Conservation (phyloP, 1,284 basidiomycete genomes). For the Puccinia triticina region DNA sequence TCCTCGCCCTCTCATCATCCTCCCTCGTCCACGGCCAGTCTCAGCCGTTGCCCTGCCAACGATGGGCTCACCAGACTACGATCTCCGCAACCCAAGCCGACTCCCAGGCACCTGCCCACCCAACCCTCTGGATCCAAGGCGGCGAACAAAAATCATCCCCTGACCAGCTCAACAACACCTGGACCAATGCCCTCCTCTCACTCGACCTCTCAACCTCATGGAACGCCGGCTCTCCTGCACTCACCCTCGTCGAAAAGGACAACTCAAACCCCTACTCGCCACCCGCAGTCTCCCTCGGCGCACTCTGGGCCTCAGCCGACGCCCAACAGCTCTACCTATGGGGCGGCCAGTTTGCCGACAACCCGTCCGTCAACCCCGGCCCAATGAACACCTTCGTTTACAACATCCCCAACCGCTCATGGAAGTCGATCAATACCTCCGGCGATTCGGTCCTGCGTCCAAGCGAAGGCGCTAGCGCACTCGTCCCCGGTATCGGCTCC, state of each 20-base stretch:
- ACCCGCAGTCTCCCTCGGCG: slow-evolving; percentile 55
- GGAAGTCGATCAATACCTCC: slow-evolving; percentile 52
- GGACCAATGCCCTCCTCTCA: slow-evolving; percentile 57
- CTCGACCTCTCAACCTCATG: slow-evolving; percentile 54
- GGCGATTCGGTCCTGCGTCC: slow-evolving; percentile 54
- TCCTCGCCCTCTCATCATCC: neutral
- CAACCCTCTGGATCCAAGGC: slow-evolving; percentile 54
- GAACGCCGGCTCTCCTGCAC: slow-evolving; percentile 54
- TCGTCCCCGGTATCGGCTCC: slow-evolving; percentile 52
- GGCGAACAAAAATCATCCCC: slow-evolving; percentile 53
- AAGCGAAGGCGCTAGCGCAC: slow-evolving; percentile 55
- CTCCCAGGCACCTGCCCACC: slow-evolving; percentile 27
- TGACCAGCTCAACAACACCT: slow-evolving; percentile 53
- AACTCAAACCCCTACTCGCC: slow-evolving; percentile 54
- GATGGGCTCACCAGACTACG: slow-evolving; percentile 38
- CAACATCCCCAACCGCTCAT: slow-evolving; percentile 52
- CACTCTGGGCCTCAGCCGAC: slow-evolving; percentile 54
- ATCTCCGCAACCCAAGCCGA: slow-evolving; percentile 32
- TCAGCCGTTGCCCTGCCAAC: slow-evolving; percentile 38
- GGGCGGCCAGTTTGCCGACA: slow-evolving; percentile 55
- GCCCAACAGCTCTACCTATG: slow-evolving; percentile 54
- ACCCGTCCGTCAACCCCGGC: slow-evolving; percentile 54
- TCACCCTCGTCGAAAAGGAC: slow-evolving; percentile 55
- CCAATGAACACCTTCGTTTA: slow-evolving; percentile 53
- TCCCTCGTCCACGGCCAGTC: slow-evolving; percentile 50